A percentile compares a stretch with the other conserved stretches of the same genome.
Evolutionary conservation across 768 basidiomycete species (phyloP).

Genomic region (Termitomyces sp.): DNA sequence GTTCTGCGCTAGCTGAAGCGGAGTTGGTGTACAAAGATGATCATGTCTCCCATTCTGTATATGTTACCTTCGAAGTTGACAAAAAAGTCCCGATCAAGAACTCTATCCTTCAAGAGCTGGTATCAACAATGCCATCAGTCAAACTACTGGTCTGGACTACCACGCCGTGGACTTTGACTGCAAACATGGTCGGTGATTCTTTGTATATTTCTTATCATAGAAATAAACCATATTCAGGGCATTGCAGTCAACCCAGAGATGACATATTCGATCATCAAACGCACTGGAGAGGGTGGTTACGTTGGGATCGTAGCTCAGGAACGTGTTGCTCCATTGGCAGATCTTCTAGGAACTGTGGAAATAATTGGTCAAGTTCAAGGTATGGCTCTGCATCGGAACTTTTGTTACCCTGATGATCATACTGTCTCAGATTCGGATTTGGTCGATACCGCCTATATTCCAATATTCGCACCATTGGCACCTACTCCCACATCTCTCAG

Average conservation of each 20-base stretch:
- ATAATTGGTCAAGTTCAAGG: conserved; percentile 33
- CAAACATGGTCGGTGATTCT: conserved; percentile 72
- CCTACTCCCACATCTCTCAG: conserved; percentile 26
- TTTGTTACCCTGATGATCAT: conserved; percentile 10
- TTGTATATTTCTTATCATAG: not conserved
- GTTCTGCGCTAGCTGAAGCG: conserved; percentile 91
- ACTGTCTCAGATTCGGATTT: conserved; percentile 40
- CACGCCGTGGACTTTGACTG: conserved; percentile 94
- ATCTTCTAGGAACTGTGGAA: conserved; percentile 31
- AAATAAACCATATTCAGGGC: conserved; percentile 43
- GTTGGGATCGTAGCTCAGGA: conserved; percentile 47
- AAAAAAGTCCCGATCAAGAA: conserved; percentile 14
- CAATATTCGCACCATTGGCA: conserved; percentile 46
- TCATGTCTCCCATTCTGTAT: conserved; percentile 84
- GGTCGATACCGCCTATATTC: conserved; percentile 51
- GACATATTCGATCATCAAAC: conserved; percentile 50
- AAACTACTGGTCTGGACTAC: conserved; percentile 91
- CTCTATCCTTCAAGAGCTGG: conserved; percentile 23
- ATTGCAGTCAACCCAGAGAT: conserved; percentile 80
- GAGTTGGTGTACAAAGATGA: conserved; percentile 88
- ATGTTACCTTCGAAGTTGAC: conserved; percentile 72
- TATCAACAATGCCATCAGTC: conserved; percentile 27
- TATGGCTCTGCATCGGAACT: conserved; percentile 7
- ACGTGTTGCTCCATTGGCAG: conserved; percentile 33
- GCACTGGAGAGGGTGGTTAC: conserved; percentile 7